Evolutionary conservation across 176 grass and related monocot genomes (phyloP).

Genomic region (Leersia perrieri): DNA sequence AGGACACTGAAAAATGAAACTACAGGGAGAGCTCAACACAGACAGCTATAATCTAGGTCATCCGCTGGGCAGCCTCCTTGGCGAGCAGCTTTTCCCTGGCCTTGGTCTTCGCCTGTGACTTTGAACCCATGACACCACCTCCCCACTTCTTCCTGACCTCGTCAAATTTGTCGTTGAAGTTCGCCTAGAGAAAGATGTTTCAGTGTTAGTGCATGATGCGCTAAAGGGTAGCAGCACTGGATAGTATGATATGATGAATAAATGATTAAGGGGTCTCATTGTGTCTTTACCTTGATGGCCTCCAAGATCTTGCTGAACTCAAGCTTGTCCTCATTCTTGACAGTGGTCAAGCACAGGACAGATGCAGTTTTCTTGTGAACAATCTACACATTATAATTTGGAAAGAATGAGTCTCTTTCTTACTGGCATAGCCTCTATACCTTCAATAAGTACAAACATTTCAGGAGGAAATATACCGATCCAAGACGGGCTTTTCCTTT

Average conservation of each 20-base stretch:
- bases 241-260: neutral
- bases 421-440: neutral
- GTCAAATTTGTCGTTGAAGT: constrained; percentile 18
- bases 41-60: neutral
- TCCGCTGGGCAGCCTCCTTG: constrained; percentile 9
- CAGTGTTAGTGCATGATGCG: neutral
- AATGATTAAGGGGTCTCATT: neutral
- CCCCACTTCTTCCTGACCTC: constrained; percentile 8
- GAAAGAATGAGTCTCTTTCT: neutral
- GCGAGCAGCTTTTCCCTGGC: constrained; percentile 19
- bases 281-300: neutral
- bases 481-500: constrained; percentile 75
- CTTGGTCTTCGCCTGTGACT: constrained; percentile 6
- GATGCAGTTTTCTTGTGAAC: constrained; percentile 23
- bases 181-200: neutral
- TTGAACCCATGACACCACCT: constrained; percentile 6
- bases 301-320: constrained; percentile 20
- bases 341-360: constrained; percentile 1
- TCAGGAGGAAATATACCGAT: constrained; percentile 26
- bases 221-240: neutral
- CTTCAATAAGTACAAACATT: neutral
- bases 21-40: neutral
- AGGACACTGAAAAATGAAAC: neutral
- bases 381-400: neutral
- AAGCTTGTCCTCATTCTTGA: constrained; percentile 20